Evolutionary conservation across 129 eudicot genomes (phyloP), one percentile per base, ranked within the genome.

Genomic region (Erigeron canadensis): DNA sequence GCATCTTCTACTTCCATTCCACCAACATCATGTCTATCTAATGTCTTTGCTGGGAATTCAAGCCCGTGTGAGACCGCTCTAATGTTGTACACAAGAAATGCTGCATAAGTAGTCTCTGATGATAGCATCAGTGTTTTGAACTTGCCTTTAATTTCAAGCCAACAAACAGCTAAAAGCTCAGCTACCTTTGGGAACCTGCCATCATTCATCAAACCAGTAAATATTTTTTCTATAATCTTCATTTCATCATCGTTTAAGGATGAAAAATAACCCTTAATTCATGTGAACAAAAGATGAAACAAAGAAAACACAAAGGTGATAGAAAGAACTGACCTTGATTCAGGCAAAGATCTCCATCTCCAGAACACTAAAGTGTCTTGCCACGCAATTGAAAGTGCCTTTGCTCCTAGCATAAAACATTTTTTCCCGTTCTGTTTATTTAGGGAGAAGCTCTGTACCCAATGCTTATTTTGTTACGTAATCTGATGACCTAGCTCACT

Each of bases 171-270:
- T 34, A 50, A 38, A 73, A 88, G 95, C 55, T 67, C 57, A 0
- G 86, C 86, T 68, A 76, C 87, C 79, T 84, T 80, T n/a, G 81
- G 58, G 70, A 87, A 84, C 65, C 93, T 87, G 88, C 63, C 61
- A 65, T 53, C 72, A 41, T 67, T 54, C 63, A 21, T 9, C 4
- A 41, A 60, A 16, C 5, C 34, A 7, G n/a, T 45, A 54, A 23
- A 60, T 60, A 16, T 17, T 4, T 62, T 16, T 23, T 67, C 42
- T 8, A 19, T 19, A 6, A 10, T 63, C 34, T 44, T 28, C 5
- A 45, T 43, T 13, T 56, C 67, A n/a, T 48, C 15, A 63, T 65
- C 15, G 22, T 2, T 37, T 9, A 57, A 37, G 6, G n/a, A 67
- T 37, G 16, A 56, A 58, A 8, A 5, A 4, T 17, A 66, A 58